Base-by-base conservation (phyloP, 768 basidiomycete genomes). In the Omphalotus guepiniiformis region DNA sequence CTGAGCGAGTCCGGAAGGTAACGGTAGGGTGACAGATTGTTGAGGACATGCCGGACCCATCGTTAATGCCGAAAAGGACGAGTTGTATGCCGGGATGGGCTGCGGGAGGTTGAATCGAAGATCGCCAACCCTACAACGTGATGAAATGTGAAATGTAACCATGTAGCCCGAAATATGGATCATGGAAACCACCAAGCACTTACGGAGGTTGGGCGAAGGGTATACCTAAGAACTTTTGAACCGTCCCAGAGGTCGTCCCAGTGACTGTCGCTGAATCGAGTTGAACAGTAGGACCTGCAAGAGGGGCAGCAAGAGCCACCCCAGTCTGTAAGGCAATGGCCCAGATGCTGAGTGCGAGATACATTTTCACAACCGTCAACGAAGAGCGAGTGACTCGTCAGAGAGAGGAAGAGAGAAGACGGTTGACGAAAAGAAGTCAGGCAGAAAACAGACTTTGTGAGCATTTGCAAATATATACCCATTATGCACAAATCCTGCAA, bases 131-230 rank as follows among this genome's bases (percentile, higher is more conserved):
- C 69, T 72, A 40, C 15, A 35, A 26, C 30, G 40, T 21, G n/a
- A 22, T 36, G 9, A 30, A 15, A 39, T 23, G 23, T 8, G 32
- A 8, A 21, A 6, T 30, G 30, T 7, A 16, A 29, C 34, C 38
- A 27, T 23, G 25, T 15, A 11, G 15, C 9, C 15, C 19, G 9
- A 23, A 46, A 26, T 4, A 41, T 32, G 32, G 37, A n/a, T 26
- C 2, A 42, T 18, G 12, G 6, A 6, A n/a, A 15, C 3, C 11
- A 18, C 3, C 6, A 22, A 48, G 1, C 22, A 57, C 73, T 52
- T 50, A 82, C 80, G 78, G 77, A 19, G 80, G 73, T 55, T 71
- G 51, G 12, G 76, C 79, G 46, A 75, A 82, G 1, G 79, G 79
- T 30, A 82, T 77, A 2, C 79, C 78, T 2, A 76, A 59, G 54